Conservation (phyloP, 2,329 filamentous ascomycete species). For the Stemphylium beticola region DNA sequence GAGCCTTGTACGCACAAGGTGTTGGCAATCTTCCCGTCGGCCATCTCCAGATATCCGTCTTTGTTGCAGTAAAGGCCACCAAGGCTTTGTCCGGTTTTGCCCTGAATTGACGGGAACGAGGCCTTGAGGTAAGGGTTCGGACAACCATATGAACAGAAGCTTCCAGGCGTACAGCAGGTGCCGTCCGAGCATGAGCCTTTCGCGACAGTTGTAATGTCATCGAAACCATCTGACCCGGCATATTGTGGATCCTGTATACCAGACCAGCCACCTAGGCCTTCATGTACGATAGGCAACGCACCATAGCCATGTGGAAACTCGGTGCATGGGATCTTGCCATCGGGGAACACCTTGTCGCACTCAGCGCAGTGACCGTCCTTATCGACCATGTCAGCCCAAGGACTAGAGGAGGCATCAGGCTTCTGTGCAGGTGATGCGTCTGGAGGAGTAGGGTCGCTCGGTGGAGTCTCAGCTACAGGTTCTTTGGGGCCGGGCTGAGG, state of each 20-base stretch:
- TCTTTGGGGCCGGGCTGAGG: neutral
- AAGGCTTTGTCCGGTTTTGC: slow-evolving; percentile 79
- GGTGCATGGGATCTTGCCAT: slow-evolving; percentile 72
- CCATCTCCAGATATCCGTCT: slow-evolving; percentile 78
- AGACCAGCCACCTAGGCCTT: slow-evolving; percentile 75
- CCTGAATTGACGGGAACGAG: slow-evolving; percentile 85
- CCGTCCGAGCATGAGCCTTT: slow-evolving; percentile 64
- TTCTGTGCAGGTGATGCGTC: slow-evolving; percentile 28
- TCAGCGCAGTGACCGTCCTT: slow-evolving; percentile 52
- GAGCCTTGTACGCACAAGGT: slow-evolving; percentile 78
- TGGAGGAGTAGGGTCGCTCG: slow-evolving; percentile 20
- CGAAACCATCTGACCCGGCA: slow-evolving; percentile 49
- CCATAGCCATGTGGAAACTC: slow-evolving; percentile 83
- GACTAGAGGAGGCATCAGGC: slow-evolving; percentile 26
- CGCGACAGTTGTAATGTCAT: slow-evolving; percentile 69
- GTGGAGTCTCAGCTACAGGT: slow-evolving; percentile 7
- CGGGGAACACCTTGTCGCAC: slow-evolving; percentile 73
- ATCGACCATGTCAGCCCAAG: slow-evolving; percentile 27
- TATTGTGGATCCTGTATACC: slow-evolving; percentile 69
- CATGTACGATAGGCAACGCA: slow-evolving; percentile 71
- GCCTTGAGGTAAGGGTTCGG: slow-evolving; percentile 90
- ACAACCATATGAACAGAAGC: slow-evolving; percentile 92
- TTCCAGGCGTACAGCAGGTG: slow-evolving; percentile 63
- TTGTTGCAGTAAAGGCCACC: slow-evolving; percentile 85
- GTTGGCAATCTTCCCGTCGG: slow-evolving; percentile 58